Evolutionary conservation across 1,284 basidiomycete species (phyloP).

Genomic region (Sanghuangporus sanghuang): DNA sequence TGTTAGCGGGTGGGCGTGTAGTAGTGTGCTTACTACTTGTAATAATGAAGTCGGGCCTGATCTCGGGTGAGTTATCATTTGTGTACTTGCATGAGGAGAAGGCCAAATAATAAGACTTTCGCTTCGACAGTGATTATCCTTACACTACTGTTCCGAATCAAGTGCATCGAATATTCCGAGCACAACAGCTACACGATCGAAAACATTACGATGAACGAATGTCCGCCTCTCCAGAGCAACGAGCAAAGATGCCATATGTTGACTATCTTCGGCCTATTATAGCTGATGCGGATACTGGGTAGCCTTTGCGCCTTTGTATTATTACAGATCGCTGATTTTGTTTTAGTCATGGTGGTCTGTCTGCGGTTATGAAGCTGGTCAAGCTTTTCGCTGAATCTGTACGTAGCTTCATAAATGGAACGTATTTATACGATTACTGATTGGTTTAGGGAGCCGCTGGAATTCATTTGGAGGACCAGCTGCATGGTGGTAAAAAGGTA

Average conservation of each 20-base stretch:
- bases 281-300: constrained; percentile 94
- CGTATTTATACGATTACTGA: not conserved
- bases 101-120: constrained; percentile 8
- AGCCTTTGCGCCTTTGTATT: constrained; percentile 23
- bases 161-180: constrained; percentile 81
- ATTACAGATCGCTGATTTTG: constrained; percentile 11
- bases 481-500: constrained; percentile 87
- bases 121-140: constrained; percentile 69
- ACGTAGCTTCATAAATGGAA: constrained; percentile 20
- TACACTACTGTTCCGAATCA: constrained; percentile 95
- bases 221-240: constrained; percentile 55
- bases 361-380: constrained; percentile 94
- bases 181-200: constrained; percentile 82
- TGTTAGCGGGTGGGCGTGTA: constrained; percentile 90
- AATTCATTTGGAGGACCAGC: constrained; percentile 89
- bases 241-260: constrained; percentile 66
- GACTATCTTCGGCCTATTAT: constrained; percentile 94
- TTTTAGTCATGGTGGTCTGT: constrained; percentile 81
- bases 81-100: constrained; percentile 4
- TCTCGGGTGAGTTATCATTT: constrained; percentile 67
- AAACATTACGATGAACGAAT: constrained; percentile 86
- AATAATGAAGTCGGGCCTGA: constrained; percentile 98
- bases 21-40: constrained; percentile 84
- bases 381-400: constrained; percentile 90
- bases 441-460: constrained; percentile 70